These are phyloP conservation scores for Bertia moriformis DNA, from an alignment of 2,329 filamentous ascomycete species.

Conservation along the genomic window DNA sequence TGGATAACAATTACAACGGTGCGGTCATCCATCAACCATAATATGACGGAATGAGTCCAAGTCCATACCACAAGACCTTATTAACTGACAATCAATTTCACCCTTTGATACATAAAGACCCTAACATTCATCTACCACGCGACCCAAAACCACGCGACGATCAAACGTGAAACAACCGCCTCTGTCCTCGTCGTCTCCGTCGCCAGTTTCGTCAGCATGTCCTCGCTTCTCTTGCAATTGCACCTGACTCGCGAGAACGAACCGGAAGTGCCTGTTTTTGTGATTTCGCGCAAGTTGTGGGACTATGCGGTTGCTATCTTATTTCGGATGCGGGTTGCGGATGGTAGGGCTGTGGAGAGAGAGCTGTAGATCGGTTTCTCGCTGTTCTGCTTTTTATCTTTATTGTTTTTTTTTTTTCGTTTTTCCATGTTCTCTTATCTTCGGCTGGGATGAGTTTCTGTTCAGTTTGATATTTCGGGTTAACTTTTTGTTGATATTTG, in stretches of 20 bases:
- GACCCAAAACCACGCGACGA: conserved; percentile 65
- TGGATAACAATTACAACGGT: conserved; percentile 69
- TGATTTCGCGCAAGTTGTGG: conserved; percentile 25
- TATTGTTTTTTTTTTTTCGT: too few relatives aligned
- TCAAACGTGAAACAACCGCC: conserved; percentile 64
- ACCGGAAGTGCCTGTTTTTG: conserved; percentile 40
- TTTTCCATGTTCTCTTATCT: too few relatives aligned
- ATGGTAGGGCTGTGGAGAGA: neutral
- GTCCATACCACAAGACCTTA: neutral
- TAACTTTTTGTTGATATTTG: too few relatives aligned
- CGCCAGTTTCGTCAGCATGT: conserved; percentile 64
- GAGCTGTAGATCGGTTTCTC: neutral
- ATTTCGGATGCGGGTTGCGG: neutral
- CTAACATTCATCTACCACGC: conserved; percentile 63
- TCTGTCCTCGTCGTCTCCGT: conserved; percentile 67
- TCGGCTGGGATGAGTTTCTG: too few relatives aligned
- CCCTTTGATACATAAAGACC: conserved; percentile 27
- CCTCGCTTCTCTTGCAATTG: conserved; percentile 50
- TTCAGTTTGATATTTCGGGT: too few relatives aligned
- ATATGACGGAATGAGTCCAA: neutral
- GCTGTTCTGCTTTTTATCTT: too few relatives aligned
- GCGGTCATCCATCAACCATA: conserved; percentile 11
- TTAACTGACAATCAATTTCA: neutral
- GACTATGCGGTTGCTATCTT: conserved; percentile 8
- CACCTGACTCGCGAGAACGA: conserved; percentile 48